Percentiles rank a stretch among this genome's conserved stretches.
Evolutionary conservation across 768 basidiomycete species (phyloP).

Genomic region (Collybia sp.): DNA sequence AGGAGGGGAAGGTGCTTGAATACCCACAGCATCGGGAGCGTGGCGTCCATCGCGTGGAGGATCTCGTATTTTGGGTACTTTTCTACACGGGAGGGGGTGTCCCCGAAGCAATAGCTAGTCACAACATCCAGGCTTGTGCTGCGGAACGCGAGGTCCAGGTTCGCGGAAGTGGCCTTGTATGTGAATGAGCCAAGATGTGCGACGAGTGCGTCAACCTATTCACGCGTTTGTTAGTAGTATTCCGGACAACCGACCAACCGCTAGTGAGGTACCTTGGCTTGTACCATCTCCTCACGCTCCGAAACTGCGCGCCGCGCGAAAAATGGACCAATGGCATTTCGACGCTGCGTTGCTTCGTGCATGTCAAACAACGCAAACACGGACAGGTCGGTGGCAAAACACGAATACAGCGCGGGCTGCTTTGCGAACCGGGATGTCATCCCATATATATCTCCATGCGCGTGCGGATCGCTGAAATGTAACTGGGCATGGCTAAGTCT

Average conservation of each 20-base stretch:
- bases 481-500: slow-evolving; percentile 19
- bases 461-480: slow-evolving; percentile 35
- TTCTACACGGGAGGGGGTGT: slow-evolving; percentile 19
- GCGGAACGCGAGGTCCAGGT: slow-evolving; percentile 34
- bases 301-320: slow-evolving; percentile 36
- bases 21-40: slow-evolving; percentile 30
- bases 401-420: slow-evolving; percentile 27
- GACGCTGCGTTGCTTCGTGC: slow-evolving; percentile 26
- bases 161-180: slow-evolving; percentile 16
- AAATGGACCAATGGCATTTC: slow-evolving; percentile 31
- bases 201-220: slow-evolving; percentile 28
- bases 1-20: slow-evolving; percentile 32
- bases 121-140: slow-evolving; percentile 34
- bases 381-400: slow-evolving; percentile 30
- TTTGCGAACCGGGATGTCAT: slow-evolving; percentile 31
- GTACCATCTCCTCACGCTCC: slow-evolving; percentile 28
- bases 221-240: too few species aligned
- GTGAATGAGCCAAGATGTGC: slow-evolving; percentile 20
- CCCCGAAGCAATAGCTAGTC: slow-evolving; percentile 32
- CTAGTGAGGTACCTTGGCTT: slow-evolving; percentile 21
- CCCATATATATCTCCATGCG: slow-evolving; percentile 36
- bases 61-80: slow-evolving; percentile 28
- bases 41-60: slow-evolving; percentile 28
- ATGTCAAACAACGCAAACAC: slow-evolving; percentile 30
- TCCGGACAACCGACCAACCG: too few species aligned